Conservation (phyloP, 2,329 filamentous ascomycete genomes). For the Pestalotiopsis sp. region DNA sequence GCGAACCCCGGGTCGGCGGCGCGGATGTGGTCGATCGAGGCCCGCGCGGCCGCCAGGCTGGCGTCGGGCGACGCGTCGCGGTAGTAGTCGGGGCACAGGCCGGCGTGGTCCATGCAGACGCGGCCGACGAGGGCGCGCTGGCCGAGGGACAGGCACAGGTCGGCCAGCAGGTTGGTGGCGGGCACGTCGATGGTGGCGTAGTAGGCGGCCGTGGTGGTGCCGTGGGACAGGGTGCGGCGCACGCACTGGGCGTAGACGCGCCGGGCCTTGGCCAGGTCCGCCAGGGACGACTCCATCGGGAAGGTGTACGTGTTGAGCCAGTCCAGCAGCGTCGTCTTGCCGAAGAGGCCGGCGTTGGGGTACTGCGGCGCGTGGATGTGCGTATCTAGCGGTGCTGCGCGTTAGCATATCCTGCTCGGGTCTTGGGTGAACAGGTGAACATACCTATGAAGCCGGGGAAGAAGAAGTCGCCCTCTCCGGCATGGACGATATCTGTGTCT, state of each 20-base stretch:
- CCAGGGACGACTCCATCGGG: constrained; percentile 81
- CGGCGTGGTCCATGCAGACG: constrained; percentile 88
- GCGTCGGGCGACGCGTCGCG: constrained; percentile 68
- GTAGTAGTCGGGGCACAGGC: constrained; percentile 75
- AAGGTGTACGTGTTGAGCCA: constrained; percentile 97
- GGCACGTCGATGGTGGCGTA: constrained; percentile 87
- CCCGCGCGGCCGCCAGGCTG: constrained; percentile 57
- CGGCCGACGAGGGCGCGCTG: constrained; percentile 91
- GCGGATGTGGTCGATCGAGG: constrained; percentile 67
- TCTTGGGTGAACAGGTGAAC: constrained; percentile 22
- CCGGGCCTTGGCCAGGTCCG: constrained; percentile 62
- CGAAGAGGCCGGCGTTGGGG: constrained; percentile 91
- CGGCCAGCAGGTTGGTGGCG: constrained; percentile 88
- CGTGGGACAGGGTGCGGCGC: constrained; percentile 79
- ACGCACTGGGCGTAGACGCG: constrained; percentile 79
- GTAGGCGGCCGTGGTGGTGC: constrained; percentile 94
- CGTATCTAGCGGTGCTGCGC: constrained; percentile 65
- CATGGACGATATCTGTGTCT: constrained; percentile 39
- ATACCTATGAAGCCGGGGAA: constrained; percentile 82
- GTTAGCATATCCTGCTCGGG: constrained; percentile 20
- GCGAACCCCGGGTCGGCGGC: constrained; percentile 64
- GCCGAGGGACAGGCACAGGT: constrained; percentile 76
- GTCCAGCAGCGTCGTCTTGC: constrained; percentile 87
- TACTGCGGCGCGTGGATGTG: constrained; percentile 96
- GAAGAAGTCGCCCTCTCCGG: constrained; percentile 67